Conservation (phyloP, 1,284 basidiomycete species). For the Limonomyces culmigenus region DNA sequence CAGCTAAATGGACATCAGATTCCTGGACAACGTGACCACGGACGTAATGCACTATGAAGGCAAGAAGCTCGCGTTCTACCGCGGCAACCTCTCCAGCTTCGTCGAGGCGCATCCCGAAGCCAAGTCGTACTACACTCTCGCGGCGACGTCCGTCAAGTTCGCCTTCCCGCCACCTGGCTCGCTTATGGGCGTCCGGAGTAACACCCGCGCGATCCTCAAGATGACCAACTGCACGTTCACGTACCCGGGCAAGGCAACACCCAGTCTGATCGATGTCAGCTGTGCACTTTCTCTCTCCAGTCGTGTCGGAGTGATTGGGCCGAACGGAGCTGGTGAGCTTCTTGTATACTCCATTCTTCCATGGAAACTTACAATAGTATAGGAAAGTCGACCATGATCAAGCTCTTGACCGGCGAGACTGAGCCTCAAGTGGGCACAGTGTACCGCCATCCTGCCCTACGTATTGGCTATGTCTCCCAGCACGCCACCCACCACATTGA, state of each 20-base stretch:
- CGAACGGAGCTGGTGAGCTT: too few relatives aligned
- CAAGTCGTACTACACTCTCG: slow-evolving; percentile 93
- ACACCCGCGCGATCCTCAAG: slow-evolving; percentile 93
- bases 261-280: slow-evolving; percentile 79
- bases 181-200: slow-evolving; percentile 94
- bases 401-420: slow-evolving; percentile 91
- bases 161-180: slow-evolving; percentile 93
- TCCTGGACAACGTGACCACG: slow-evolving; percentile 93
- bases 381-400: slow-evolving; percentile 94
- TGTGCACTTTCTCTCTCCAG: slow-evolving; percentile 87
- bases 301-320: slow-evolving; percentile 82
- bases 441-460: slow-evolving; percentile 91
- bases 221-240: slow-evolving; percentile 87
- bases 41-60: slow-evolving; percentile 97
- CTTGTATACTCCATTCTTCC: background rate
- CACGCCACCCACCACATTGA: slow-evolving; percentile 96
- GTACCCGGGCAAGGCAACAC: slow-evolving; percentile 75
- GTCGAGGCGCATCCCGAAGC: slow-evolving; percentile 88
- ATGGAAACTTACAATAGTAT: slow-evolving; percentile 83
- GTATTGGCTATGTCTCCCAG: slow-evolving; percentile 96
- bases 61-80: slow-evolving; percentile 96
- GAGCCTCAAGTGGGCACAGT: slow-evolving; percentile 86
- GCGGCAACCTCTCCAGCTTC: slow-evolving; percentile 86
- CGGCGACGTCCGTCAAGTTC: slow-evolving; percentile 92
- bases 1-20: slow-evolving; percentile 25